Base-by-base conservation (phyloP, 352 stramenopile species). In the Phytophthora rubi region DNA sequence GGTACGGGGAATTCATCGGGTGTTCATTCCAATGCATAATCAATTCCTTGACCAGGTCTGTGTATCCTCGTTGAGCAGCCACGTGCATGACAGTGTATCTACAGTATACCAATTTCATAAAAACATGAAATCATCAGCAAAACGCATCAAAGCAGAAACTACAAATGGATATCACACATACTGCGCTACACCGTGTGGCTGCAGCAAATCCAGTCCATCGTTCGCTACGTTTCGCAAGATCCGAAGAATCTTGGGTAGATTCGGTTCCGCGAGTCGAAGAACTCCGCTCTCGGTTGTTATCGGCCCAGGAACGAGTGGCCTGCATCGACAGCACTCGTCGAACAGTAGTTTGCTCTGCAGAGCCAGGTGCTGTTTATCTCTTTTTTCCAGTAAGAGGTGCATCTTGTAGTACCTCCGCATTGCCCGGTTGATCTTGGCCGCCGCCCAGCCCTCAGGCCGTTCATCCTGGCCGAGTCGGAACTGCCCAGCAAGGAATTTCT, bases 261-360 rank as follows among this genome's bases (percentile, higher is more conserved):
- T 89, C 0, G 87, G 87, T 4, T 79, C 85, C 2, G 81, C 85
- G 42, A 94, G 70, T n/a, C 83, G 77, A 6, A 89, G 76, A 3
- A 92, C 75, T 0, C 87, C 83, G 26, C 83, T 85, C n/a, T 87
- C 75, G 1, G 78, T 91, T 30, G 76, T 75, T 4, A 65, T 77
- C 0, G 84, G 82, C 0, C 87, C 85, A 42, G 83, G 76, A 3
- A 82, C 71, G 4, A 93, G 70, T 10, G 82, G 83, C 1, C 66
- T 77, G 37, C 85, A 92, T 64, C 86, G 83, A 60, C 85, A 89
- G 61, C 87, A 94, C 62, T 94, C 85, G 7, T 92, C 82, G 56
- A 90, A 94, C 3, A 94, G 72, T 23, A 80, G 80, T 57, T 91
- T 93, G 66, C 79, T 88, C 61, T 91, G 85, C 44, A 74, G 60